These are phyloP conservation scores for Grosmannia penicillata DNA, from an alignment of 2,329 filamentous ascomycete genomes.

Conservation along the genomic window DNA sequence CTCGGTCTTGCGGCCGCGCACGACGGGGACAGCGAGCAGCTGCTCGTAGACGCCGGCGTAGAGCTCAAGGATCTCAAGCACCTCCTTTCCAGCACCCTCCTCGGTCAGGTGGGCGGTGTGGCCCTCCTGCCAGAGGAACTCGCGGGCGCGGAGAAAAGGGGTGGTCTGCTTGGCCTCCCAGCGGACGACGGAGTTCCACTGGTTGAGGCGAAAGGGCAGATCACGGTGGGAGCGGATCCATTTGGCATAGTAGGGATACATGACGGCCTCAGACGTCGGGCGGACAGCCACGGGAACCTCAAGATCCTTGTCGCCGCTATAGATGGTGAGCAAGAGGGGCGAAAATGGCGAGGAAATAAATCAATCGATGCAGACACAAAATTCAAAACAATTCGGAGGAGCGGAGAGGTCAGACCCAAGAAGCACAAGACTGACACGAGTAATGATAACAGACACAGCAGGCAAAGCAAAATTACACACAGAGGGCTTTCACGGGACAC, in stretches of 20 bases:
- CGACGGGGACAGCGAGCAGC: slow-evolving; percentile 84
- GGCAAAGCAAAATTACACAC: too few species aligned
- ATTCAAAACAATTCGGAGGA: too few species aligned
- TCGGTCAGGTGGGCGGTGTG: slow-evolving; percentile 82
- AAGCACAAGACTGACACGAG: too few species aligned
- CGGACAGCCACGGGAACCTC: slow-evolving; percentile 62
- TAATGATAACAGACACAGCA: too few species aligned
- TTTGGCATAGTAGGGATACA: slow-evolving; percentile 92
- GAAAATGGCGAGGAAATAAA: background rate
- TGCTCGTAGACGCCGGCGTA: slow-evolving; percentile 90
- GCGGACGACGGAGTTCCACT: slow-evolving; percentile 80
- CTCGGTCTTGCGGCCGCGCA: slow-evolving; percentile 87
- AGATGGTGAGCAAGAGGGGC: slow-evolving; percentile 8
- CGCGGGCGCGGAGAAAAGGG: slow-evolving; percentile 79
- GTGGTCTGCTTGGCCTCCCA: slow-evolving; percentile 94
- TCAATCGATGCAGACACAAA: too few species aligned
- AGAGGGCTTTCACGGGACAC: too few species aligned
- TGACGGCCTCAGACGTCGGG: slow-evolving; percentile 61
- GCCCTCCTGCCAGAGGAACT: slow-evolving; percentile 97
- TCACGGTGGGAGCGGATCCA: slow-evolving; percentile 96
- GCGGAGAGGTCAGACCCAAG: too few species aligned
- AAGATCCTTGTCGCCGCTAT: slow-evolving; percentile 76
- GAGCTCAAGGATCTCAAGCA: slow-evolving; percentile 81
- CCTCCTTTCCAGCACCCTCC: slow-evolving; percentile 66
- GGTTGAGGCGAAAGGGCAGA: slow-evolving; percentile 84